phyloP scores from a whole-genome alignment of 306 rosid genomes.

The Elaeagnus macrophylla region DNA sequence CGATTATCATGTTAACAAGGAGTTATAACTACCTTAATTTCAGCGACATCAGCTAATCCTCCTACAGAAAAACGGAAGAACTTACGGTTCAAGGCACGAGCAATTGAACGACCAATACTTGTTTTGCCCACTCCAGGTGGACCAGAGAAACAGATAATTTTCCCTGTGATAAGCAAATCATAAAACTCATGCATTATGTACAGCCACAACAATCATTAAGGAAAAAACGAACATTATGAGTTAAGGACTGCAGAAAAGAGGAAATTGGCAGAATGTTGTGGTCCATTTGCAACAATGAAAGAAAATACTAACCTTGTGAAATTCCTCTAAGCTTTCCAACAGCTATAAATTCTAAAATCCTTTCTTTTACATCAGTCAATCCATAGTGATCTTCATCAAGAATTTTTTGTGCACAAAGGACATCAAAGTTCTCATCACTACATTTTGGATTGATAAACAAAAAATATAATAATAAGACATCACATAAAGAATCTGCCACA shows the following conservation, averaged over 20 bases:
- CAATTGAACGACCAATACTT: constrained; percentile 98
- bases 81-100: constrained; percentile 92
- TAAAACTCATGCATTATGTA: not conserved
- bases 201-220: constrained; percentile 7
- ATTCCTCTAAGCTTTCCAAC: constrained; percentile 94
- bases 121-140: constrained; percentile 99
- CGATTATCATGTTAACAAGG: constrained; percentile 6
- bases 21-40: constrained; percentile 69
- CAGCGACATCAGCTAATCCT: constrained; percentile 97
- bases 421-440: constrained; percentile 97
- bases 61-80: constrained; percentile 95
- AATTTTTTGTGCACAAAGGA: constrained; percentile 74
- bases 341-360: constrained; percentile 95
- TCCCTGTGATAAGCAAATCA: constrained; percentile 43
- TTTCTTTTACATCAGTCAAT: constrained; percentile 88
- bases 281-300: constrained; percentile 14
- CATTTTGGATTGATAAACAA: constrained; percentile 17
- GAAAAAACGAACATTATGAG: constrained; percentile 8
- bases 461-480: not conserved
- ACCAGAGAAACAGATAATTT: constrained; percentile 95
- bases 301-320: constrained; percentile 63
- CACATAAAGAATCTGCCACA: not conserved
- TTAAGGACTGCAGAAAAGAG: constrained; percentile 11
- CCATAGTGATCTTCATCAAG: constrained; percentile 99
- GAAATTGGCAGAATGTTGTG: constrained; percentile 1